A percentile compares a stretch with the other conserved stretches of the same genome.
Conservation (phyloP, 2,329 filamentous ascomycete genomes). For the Rhexocercosporidium sp. region DNA sequence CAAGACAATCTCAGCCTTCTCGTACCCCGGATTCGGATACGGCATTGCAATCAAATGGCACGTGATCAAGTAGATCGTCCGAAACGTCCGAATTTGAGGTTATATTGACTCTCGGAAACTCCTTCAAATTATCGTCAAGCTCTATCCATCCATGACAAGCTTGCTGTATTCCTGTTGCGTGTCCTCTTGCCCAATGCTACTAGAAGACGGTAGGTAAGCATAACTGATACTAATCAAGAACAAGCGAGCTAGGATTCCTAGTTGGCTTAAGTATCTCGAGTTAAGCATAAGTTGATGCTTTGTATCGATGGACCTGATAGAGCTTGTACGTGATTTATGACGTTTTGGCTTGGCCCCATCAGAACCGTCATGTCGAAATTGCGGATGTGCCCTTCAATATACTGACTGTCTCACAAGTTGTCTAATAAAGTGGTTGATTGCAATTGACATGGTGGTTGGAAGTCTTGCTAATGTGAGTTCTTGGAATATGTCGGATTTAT, state of each 20-base stretch:
- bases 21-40: neutral
- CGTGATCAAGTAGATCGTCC: neutral
- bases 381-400: no score
- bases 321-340: no score
- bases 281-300: neutral
- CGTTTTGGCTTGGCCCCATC: no score
- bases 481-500: no score
- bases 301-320: no score
- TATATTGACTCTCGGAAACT: neutral
- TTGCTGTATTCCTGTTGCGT: neutral
- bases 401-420: no score
- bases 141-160: neutral
- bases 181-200: neutral
- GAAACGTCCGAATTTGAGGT: neutral
- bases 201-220: neutral
- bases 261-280: neutral
- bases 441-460: no score
- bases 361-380: no score
- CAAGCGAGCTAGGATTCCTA: neutral
- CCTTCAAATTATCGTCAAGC: neutral
- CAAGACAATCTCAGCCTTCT: constrained; percentile 3
- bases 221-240: neutral
- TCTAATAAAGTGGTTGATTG: no score
- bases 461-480: no score
- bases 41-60: neutral